These are phyloP conservation scores for Saccharomyces mikatae DNA, from an alignment of 805 yeast genomes.

Conservation along the genomic window DNA sequence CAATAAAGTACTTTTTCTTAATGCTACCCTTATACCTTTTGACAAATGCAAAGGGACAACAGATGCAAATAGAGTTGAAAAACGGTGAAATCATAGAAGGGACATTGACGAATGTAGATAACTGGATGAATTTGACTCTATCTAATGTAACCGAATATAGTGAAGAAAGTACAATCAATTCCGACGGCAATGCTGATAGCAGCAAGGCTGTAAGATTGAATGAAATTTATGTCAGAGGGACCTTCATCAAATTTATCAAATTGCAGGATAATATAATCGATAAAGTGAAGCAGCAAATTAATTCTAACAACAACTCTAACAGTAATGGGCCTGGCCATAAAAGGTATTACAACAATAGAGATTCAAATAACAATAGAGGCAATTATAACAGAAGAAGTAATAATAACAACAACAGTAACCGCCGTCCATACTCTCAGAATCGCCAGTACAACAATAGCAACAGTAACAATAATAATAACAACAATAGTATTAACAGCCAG, in stretches of 20 bases:
- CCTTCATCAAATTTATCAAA: conserved; percentile 69
- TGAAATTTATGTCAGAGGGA: conserved; percentile 79
- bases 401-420: conserved; percentile 21
- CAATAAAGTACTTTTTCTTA: background rate
- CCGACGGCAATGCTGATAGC: conserved; percentile 37
- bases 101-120: conserved; percentile 73
- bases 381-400: conserved; percentile 28
- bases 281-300: conserved; percentile 59
- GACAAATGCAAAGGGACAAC: conserved; percentile 84
- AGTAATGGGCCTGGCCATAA: conserved; percentile 33
- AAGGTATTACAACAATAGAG: conserved; percentile 7
- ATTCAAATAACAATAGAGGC: conserved; percentile 19
- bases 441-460: conserved; percentile 12
- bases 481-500: background rate
- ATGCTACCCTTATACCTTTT: conserved; percentile 84
- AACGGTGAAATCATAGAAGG: conserved; percentile 88
- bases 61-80: conserved; percentile 81
- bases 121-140: conserved; percentile 91
- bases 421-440: conserved; percentile 7
- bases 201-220: conserved; percentile 41
- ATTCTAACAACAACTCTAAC: conserved; percentile 37
- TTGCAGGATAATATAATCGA: conserved; percentile 72
- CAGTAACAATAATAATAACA: conserved; percentile 4
- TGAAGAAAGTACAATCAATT: conserved; percentile 5
- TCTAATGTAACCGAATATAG: conserved; percentile 48